phyloP scores from a whole-genome alignment of 805 yeast species.

The Starmerella vitae region DNA sequence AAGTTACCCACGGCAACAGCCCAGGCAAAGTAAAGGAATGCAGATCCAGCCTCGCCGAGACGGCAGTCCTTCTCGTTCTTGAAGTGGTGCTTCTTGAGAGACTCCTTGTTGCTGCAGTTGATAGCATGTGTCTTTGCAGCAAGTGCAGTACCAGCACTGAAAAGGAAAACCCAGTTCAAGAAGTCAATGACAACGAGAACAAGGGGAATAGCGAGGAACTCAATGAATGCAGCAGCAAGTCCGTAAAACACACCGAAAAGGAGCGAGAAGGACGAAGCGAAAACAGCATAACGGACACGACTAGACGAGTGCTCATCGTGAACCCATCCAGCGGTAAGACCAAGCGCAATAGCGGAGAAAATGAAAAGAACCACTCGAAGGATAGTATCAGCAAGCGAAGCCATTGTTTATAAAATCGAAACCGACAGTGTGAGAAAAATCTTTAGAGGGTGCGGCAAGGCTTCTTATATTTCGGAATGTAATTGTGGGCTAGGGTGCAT shows the following conservation, averaged over 20 bases:
- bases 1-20: conserved; percentile 56
- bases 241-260: conserved; percentile 74
- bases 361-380: conserved; percentile 64
- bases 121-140: conserved; percentile 82
- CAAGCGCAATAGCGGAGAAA: conserved; percentile 66
- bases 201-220: conserved; percentile 77
- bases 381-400: conserved; percentile 62
- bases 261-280: conserved; percentile 76
- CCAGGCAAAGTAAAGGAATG: conserved; percentile 76
- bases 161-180: conserved; percentile 79
- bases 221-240: conserved; percentile 56
- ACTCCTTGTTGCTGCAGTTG: conserved; percentile 60
- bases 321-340: conserved; percentile 71
- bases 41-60: conserved; percentile 77
- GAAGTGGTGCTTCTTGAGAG: conserved; percentile 55
- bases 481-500: conserved; percentile 12
- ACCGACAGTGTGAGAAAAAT: neutral
- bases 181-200: conserved; percentile 64
- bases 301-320: conserved; percentile 46
- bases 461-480: conserved; percentile 14
- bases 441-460: conserved; percentile 8
- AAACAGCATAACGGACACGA: conserved; percentile 78
- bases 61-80: conserved; percentile 81
- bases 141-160: conserved; percentile 87
- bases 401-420: conserved; percentile 23